A percentile compares a stretch with the other conserved stretches of the same genome.
Conservation (phyloP, 352 stramenopile genomes). For the Nannochloropsis limnetica region DNA sequence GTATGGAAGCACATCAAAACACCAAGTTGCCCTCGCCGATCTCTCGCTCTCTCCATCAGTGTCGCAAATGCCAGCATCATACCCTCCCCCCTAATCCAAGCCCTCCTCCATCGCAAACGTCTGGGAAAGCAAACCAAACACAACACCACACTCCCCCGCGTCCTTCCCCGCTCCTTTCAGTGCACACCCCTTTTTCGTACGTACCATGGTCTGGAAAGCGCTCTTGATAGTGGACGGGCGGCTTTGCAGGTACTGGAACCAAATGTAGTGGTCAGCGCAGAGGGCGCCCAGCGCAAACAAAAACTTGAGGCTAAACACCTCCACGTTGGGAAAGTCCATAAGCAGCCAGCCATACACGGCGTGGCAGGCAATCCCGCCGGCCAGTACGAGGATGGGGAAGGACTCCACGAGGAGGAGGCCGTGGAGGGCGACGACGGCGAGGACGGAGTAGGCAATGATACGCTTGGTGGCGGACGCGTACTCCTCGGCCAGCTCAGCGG, state of each 20-base stretch:
- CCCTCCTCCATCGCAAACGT: not conserved
- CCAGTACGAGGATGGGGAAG: conserved; percentile 3
- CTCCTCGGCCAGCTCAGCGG: conserved; percentile 17
- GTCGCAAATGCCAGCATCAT: not conserved
- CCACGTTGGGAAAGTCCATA: conserved; percentile 12
- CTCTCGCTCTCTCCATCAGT: not conserved
- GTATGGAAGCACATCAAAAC: too few relatives aligned
- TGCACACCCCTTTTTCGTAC: not conserved
- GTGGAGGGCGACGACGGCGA: not conserved
- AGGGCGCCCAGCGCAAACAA: conserved; percentile 18
- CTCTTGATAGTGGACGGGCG: not conserved
- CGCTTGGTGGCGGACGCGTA: conserved; percentile 28
- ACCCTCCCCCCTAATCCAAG: not conserved
- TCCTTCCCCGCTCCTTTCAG: not conserved
- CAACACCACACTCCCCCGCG: not conserved
- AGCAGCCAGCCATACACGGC: conserved; percentile 6
- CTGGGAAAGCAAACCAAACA: not conserved
- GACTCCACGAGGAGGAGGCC: conserved; percentile 5
- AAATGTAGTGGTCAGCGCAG: conserved; percentile 22
- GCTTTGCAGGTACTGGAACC: conserved; percentile 13
- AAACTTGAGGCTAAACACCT: not conserved
- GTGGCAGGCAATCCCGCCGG: not conserved
- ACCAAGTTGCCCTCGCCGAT: not conserved
- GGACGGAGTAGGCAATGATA: conserved; percentile 10
- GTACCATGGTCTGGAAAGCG: not conserved